These are phyloP conservation scores for Trametes hirsuta DNA, from an alignment of 1,284 basidiomycete species.

Conservation along the genomic window DNA sequence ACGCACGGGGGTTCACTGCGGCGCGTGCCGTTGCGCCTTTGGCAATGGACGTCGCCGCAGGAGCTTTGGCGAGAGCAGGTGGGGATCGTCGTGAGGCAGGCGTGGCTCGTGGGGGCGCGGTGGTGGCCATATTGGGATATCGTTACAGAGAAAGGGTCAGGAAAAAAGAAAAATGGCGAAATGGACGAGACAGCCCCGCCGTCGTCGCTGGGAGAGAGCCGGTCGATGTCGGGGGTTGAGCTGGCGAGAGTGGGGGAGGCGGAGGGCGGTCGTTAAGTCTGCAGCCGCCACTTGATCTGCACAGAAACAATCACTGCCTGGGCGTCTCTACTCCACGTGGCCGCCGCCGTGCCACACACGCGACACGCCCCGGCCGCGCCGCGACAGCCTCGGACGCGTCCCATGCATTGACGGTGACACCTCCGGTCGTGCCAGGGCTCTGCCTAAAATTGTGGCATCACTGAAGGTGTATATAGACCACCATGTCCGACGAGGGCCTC, in stretches of 20 bases:
- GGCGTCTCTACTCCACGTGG: slow-evolving; percentile 21
- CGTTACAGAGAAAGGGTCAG: slow-evolving; percentile 7
- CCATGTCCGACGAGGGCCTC: slow-evolving; percentile 9
- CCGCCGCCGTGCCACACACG: slow-evolving; percentile 11
- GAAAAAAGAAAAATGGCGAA: neutral
- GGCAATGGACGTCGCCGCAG: slow-evolving; percentile 34
- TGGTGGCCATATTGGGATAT: slow-evolving; percentile 33
- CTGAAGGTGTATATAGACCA: neutral
- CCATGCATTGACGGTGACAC: neutral
- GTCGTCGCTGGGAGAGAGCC: slow-evolving; percentile 5
- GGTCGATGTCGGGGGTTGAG: slow-evolving; percentile 14
- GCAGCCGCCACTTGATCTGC: slow-evolving; percentile 20
- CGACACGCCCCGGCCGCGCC: neutral
- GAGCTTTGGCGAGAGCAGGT: slow-evolving; percentile 27
- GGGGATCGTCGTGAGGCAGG: slow-evolving; percentile 47
- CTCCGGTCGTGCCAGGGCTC: neutral
- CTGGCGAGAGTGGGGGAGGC: slow-evolving; percentile 12
- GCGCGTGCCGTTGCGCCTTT: slow-evolving; percentile 45
- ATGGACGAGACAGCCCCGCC: slow-evolving; percentile 20
- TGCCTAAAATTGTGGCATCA: neutral
- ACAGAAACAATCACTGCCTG: slow-evolving; percentile 24
- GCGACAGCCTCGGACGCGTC: neutral
- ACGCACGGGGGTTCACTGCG: slow-evolving; percentile 39
- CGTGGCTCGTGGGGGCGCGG: slow-evolving; percentile 42
- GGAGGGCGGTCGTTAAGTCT: slow-evolving; percentile 22